Conservation (phyloP, 2,329 filamentous ascomycete species). For the Aureobasidium zeae region DNA sequence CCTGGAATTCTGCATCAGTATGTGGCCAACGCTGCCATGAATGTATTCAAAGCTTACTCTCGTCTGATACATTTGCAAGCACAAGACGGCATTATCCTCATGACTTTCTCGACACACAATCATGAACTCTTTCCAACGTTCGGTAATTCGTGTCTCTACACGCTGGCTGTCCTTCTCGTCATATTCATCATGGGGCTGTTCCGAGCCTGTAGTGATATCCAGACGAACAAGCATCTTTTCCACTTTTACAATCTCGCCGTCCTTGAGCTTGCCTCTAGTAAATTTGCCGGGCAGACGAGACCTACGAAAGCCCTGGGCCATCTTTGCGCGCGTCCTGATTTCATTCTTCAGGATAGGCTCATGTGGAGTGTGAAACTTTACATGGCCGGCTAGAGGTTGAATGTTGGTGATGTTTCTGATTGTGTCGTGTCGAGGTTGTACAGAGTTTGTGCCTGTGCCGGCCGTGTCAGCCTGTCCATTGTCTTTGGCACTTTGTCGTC, state of each 20-base stretch:
- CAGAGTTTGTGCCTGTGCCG: not conserved
- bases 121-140: constrained; percentile 59
- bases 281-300: constrained; percentile 25
- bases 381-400: constrained; percentile 20
- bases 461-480: too few relatives aligned
- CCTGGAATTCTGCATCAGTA: constrained; percentile 17
- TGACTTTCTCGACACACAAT: constrained; percentile 51
- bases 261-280: constrained; percentile 35
- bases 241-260: constrained; percentile 57
- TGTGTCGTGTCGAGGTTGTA: too few relatives aligned
- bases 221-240: constrained; percentile 59
- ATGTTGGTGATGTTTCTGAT: not conserved
- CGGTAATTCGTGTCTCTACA: constrained; percentile 48
- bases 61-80: constrained; percentile 52
- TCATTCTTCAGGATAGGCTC: constrained; percentile 29
- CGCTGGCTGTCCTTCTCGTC: constrained; percentile 54
- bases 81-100: constrained; percentile 46
- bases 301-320: constrained; percentile 32
- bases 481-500: not conserved
- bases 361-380: constrained; percentile 36
- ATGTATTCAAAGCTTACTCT: constrained; percentile 14
- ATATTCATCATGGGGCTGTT: constrained; percentile 50
- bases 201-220: constrained; percentile 37
- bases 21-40: constrained; percentile 12
- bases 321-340: constrained; percentile 31